Base-by-base conservation (phyloP, 1,284 basidiomycete genomes). In the Rhodotorula sp. region DNA sequence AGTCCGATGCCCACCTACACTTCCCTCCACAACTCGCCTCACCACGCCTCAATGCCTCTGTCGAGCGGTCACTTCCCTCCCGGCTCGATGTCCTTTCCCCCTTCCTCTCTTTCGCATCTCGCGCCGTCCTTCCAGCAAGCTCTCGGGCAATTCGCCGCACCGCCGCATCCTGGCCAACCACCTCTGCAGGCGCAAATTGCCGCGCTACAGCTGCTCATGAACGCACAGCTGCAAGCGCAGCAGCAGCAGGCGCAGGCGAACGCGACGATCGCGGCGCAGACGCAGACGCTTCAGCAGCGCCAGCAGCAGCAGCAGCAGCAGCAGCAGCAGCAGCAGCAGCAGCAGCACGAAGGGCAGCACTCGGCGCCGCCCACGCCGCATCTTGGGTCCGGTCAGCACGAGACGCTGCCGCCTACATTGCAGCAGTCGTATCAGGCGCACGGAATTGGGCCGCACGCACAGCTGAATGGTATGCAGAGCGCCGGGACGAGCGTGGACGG, bases 401-500 rank as follows among this genome's bases (percentile, higher is more conserved):
- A 16, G 27, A 27, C 25, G 5, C 16, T 14, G 46, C 60, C 64
- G 53, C 56, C 64, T 48, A 10, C 21, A 12, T 61, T 45, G 21
- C 54, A 59, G 34, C 44, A 49, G 27, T 42, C 48, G 3, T 5
- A 34, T 34, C 34, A 34, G 34, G 34, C 34, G 34, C 34, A 25
- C 61, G 25, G 49, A 34, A 25, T 5, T 34, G 34, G 34, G 34
- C 34, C 34, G 34, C 34, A 34, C 34, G 34, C 34, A 34, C 34
- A 34, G 34, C 34, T 34, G 61, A 61, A 61, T 60, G 68, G 55
- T n/a, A 58, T 34, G 42, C 54, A 21, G 19, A 67, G 53, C 25
- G 64, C 48, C 7, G 71, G 55, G 41, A 68, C 64, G n/a, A 70
- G 60, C 17, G 8, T 60, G 16, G 68, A 75, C 27, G 68, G 68